Evolutionary conservation across 305 asterid genomes (phyloP), one percentile per base, ranked within the genome.

Genomic region (Rubia peregrina): DNA sequence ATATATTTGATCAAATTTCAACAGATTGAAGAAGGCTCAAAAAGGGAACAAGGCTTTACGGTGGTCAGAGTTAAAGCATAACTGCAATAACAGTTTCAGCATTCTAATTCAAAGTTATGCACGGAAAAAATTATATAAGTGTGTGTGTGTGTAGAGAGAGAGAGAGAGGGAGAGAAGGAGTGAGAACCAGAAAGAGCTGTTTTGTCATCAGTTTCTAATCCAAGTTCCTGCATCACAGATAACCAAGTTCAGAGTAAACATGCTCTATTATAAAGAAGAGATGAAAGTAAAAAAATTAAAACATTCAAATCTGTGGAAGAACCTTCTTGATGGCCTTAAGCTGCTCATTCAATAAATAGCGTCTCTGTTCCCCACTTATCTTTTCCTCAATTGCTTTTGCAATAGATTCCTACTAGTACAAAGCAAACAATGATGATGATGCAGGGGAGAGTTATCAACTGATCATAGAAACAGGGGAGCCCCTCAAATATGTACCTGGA

Each of bases 311-410:
- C 42, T 60, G 65, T 53, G 72, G 72, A 80, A 56, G 24, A 79
- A 78, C 98, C 96, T 95, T 95, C 82, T 95, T 95, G 75, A 95
- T 95, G 82, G 98, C 99, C 88, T 92, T 95, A 61, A 91, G 89
- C 77, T 95, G 99, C 85, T 95, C 99, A 73, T 88, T 90, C 78
- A 95, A 81, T 75, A 95, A 79, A 84, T 91, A 95, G 36, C 97
- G 97, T 22, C 97, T 91, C 80, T 95, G 99, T 83, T 95, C 99
- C 75, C 97, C 96, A 71, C 98, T 95, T 78, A 95, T 91, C 85
- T 95, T 95, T 75, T 95, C 98, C 82, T 95, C 99, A 78, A 95
- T 95, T 72, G 98, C 98, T 80, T 90, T 95, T 66, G 99, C 98
- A 75, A 95, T 95, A 63, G 98, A 81, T 88, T 95, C 99, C 99